Percentiles rank a stretch among this genome's conserved stretches.
Evolutionary conservation across 176 grass and related monocot genomes (phyloP).

Genomic region (Tuctoria greenei): DNA sequence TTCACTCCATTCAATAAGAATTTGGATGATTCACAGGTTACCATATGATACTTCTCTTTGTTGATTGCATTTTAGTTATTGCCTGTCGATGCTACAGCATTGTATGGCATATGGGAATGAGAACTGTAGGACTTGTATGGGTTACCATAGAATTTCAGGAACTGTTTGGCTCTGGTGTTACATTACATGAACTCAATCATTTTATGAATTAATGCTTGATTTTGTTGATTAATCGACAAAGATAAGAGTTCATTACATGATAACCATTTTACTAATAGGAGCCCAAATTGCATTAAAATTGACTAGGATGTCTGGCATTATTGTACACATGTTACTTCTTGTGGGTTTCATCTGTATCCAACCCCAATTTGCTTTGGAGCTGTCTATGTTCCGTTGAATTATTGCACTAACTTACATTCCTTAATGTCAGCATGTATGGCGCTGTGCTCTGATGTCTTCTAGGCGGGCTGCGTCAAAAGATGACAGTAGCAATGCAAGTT

Average conservation of each 20-base stretch:
- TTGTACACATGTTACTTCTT: neutral
- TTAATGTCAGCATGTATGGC: neutral
- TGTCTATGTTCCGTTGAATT: neutral
- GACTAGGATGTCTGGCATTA: neutral
- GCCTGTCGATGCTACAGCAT: neutral
- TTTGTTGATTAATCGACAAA: neutral
- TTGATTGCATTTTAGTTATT: constrained; percentile 10
- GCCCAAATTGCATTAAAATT: neutral
- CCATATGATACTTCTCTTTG: constrained; percentile 15
- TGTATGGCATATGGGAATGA: neutral
- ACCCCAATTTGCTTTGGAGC: neutral
- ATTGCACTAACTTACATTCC: neutral
- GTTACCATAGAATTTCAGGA: neutral
- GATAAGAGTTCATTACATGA: neutral
- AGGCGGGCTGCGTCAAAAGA: neutral
- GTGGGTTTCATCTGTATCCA: too few relatives aligned
- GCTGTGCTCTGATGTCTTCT: neutral
- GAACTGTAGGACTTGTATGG: neutral
- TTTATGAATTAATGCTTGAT: neutral
- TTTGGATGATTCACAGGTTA: constrained; percentile 93
- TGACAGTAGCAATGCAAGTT: neutral
- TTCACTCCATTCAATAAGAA: constrained; percentile 94
- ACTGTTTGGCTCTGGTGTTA: neutral
- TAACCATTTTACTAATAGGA: neutral
- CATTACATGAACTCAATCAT: constrained; percentile 20